Evolutionary conservation across 1,139 yeast species (phyloP), one percentile per base, ranked within the genome.

Genomic region (Suhomyces panamericanus): DNA sequence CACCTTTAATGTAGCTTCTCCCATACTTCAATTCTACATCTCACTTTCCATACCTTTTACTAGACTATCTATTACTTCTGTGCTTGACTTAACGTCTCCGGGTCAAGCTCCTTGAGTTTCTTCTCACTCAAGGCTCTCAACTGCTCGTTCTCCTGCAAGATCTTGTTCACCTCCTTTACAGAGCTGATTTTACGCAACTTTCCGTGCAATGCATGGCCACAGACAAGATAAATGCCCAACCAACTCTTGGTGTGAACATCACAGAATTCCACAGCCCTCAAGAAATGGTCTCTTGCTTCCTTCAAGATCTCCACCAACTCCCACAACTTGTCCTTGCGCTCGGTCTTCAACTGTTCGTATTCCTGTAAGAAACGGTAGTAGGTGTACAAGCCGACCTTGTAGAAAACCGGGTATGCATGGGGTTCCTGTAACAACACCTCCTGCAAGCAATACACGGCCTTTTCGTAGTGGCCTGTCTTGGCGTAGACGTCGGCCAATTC

Each of bases 251-350:
- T 65, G 60, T 80, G 85, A 35, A 73, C 71, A 35, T 85, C 87
- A 54, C 88, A 84, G 38, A 91, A 69, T 65, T 91, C 97, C 12
- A 87, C 81, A 11, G 90, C 67, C 49, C 95, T 75, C 44, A 85
- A 67, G 54, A 80, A 86, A 56, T 81, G 76, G 56, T 83, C 75
- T 36, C 85, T 62, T 2, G 76, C 66, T 35, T 66, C 66, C 43
- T 57, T 66, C 49, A 76, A 54, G 32, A 56, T 47, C 24, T 58
- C 63, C 28, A 46, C 36, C 42, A 49, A 42, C 39, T 50, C 59
- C 39, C 47, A 39, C 9, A 56, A 42, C 16, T 52, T 51, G 16
- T 56, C 57, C 42, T 58, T 56, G 26, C 51, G 52, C 26, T 55
- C 57, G 20, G 46, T 44, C 42, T 51, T 54, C 14, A 35, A 36